A percentile compares a stretch with the other conserved stretches of the same genome.
Conservation (phyloP, 192 early-diverging fungal species). For the Coemansia javaensis region DNA sequence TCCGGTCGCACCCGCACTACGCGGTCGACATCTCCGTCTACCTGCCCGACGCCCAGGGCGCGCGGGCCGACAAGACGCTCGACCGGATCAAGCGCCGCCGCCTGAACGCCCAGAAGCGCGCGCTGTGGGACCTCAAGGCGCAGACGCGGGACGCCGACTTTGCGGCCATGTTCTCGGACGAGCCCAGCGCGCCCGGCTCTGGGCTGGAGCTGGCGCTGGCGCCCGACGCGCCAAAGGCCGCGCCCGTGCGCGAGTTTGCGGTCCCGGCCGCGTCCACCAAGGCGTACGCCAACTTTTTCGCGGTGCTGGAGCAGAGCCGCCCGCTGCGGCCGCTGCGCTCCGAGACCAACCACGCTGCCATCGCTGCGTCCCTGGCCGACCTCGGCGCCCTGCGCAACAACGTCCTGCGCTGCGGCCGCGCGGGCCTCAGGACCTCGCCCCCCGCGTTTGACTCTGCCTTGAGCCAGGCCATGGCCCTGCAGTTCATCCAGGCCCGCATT, state of each 20-base stretch:
- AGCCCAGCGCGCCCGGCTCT: no score
- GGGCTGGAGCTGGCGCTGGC: no score
- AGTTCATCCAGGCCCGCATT: constrained; percentile 1
- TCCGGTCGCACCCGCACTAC: not conserved
- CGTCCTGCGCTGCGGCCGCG: no score
- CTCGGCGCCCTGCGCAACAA: no score
- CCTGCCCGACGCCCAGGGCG: not conserved
- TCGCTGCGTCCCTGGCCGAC: no score
- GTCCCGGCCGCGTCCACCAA: no score
- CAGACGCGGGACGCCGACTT: not conserved
- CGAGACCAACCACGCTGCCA: no score
- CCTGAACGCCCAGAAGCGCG: not conserved
- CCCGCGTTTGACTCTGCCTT: not conserved
- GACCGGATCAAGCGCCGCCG: not conserved
- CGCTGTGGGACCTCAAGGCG: not conserved
- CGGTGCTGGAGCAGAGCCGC: no score
- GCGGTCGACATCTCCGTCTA: not conserved
- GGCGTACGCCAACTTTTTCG: no score
- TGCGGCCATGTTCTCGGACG: not conserved
- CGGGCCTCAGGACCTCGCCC: no score
- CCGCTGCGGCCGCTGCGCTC: no score
- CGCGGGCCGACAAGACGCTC: not conserved
- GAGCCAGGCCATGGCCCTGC: not conserved
- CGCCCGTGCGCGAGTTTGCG: not conserved
- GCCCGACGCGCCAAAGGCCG: not conserved